A percentile compares a stretch with the other conserved stretches of the same genome.
Evolutionary conservation across 345 rosid genomes (phyloP).

Genomic region (Eucalyptus erythrocorys): DNA sequence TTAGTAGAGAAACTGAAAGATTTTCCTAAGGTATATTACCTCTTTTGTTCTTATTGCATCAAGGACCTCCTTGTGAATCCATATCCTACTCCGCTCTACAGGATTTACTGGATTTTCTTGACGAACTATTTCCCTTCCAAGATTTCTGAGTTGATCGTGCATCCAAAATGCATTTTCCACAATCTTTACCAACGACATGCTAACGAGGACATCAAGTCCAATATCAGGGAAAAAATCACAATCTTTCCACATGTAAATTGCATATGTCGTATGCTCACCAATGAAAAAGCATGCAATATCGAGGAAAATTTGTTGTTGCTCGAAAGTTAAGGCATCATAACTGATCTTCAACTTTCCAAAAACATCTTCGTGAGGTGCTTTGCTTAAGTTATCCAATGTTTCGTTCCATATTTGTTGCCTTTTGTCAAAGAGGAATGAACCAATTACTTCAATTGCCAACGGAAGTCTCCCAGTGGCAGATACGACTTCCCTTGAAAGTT

Average conservation of each 20-base stretch:
- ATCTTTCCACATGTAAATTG: background rate
- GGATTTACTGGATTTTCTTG: background rate
- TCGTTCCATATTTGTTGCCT: background rate
- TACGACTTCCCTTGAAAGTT: background rate
- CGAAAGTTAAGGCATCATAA: background rate
- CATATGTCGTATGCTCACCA: background rate
- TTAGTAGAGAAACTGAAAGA: background rate
- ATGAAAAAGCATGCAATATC: background rate
- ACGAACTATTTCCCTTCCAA: background rate
- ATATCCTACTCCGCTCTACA: background rate
- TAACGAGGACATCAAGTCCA: background rate
- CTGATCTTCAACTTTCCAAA: background rate
- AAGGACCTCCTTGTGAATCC: background rate
- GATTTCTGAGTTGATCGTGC: background rate
- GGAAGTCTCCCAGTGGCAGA: background rate
- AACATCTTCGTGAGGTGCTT: background rate
- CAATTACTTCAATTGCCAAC: background rate
- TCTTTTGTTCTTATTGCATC: background rate
- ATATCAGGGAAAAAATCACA: background rate
- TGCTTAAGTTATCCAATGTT: background rate
- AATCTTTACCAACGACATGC: background rate
- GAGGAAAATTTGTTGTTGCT: background rate
- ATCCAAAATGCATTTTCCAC: background rate
- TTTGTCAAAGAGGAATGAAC: background rate
- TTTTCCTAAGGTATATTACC: background rate